Conservation (phyloP, 2,329 filamentous ascomycete species). For the Macrophomina phaseolina region DNA sequence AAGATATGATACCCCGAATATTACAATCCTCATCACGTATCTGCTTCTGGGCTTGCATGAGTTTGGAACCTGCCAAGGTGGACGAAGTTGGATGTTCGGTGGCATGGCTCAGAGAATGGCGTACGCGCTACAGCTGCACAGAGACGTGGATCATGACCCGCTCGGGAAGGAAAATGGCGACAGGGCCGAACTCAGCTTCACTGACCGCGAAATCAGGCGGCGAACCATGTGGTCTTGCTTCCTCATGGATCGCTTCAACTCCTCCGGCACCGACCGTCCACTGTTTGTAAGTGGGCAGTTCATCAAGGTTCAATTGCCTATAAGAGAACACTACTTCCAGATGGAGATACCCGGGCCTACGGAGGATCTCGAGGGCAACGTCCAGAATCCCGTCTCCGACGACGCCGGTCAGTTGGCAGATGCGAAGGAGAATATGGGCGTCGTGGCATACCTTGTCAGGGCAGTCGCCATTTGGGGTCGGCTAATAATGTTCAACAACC, state of each 20-base stretch:
- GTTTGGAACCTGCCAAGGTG: constrained; percentile 95
- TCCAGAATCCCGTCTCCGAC: constrained; percentile 66
- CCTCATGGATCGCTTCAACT: constrained; percentile 96
- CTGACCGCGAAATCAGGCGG: constrained; percentile 89
- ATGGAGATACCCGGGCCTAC: constrained; percentile 90
- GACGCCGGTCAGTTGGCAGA: constrained; percentile 70
- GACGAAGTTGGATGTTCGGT: constrained; percentile 92
- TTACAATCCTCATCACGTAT: constrained; percentile 91
- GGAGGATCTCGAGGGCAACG: constrained; percentile 76
- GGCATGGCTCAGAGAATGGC: constrained; percentile 97
- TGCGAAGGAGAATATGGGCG: constrained; percentile 86
- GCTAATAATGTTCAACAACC: constrained; percentile 86
- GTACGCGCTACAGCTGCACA: constrained; percentile 91
- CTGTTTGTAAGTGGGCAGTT: constrained; percentile 90
- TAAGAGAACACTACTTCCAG: constrained; percentile 88
- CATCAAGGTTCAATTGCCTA: constrained; percentile 85
- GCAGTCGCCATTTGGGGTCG: constrained; percentile 88
- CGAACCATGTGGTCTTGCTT: constrained; percentile 99
- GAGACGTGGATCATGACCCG: constrained; percentile 84
- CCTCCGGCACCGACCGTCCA: constrained; percentile 89
- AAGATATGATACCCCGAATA: constrained; percentile 92
- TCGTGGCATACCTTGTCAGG: constrained; percentile 87
- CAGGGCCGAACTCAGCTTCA: constrained; percentile 76
- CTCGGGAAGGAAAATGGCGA: constrained; percentile 62
- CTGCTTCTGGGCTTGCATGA: constrained; percentile 89